Base-by-base conservation (phyloP, 805 yeast species). In the Suhomyces sp. region DNA sequence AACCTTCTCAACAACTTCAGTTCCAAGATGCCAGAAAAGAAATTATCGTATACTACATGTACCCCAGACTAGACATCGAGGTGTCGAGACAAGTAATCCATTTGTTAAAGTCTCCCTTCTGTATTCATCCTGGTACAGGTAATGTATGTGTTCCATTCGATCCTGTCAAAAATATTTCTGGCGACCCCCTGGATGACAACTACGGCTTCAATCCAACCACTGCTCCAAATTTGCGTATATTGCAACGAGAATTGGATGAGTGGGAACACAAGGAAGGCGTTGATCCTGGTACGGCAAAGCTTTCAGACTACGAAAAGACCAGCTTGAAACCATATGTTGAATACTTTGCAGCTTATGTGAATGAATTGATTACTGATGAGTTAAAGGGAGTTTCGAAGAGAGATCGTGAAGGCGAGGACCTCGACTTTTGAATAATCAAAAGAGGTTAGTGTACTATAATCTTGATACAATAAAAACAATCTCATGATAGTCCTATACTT, bases 81-180 rank as follows among this genome's bases (percentile, higher is more conserved):
- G 98, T 93, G 22, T 84, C 98, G 6, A 76, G 82, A 47, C 93
- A 85, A 56, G 71, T 90, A 52, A 87, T 81, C 63, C 98, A 93
- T 68, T 79, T 93, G 62, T 74, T 93, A 50, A 93, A 93, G 56
- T 85, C 97, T 1, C 98, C 98, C 12, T 93, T 93, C 58, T 91
- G 98, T 66, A 81, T 93, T 27, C 98, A 93, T 58, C 98, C 98
- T 2, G 81, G 88, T 2, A 93, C 98, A 0, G 96, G 96, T 6
- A 83, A 86, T 50, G 85, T 93, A 3, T 93, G 98, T 76, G 96
- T 93, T 6, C 96, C 98, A 0, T 83, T 77, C 44, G 79, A 77
- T 47, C 79, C 81, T 1, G 37, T 43, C 4, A 53, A 63, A 25
- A 67, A 65, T 43, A 45, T 68, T 22, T 53, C 61, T 6, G 53